Evolutionary conservation across 257 asterid genomes (phyloP).

Genomic region (Paraleonurus japonicus): DNA sequence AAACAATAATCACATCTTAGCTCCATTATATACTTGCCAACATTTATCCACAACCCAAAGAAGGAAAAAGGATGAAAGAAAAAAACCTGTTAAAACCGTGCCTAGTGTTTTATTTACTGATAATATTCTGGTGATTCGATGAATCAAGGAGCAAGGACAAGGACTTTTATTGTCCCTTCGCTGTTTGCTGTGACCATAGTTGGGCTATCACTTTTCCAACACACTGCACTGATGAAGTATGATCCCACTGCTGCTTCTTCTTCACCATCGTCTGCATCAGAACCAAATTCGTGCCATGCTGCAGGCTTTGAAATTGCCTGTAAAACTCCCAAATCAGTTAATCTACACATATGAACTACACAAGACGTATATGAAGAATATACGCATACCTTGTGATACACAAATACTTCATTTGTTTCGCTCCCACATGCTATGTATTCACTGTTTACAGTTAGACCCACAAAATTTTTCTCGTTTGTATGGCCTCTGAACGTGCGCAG

Average conservation of each 20-base stretch:
- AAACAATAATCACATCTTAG: constrained; percentile 9
- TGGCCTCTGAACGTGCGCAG: constrained; percentile 78
- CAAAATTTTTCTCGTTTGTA: constrained; percentile 77
- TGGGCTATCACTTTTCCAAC: constrained; percentile 88
- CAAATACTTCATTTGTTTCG: constrained; percentile 81
- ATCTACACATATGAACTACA: not conserved
- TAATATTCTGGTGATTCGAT: not conserved
- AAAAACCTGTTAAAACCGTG: not conserved
- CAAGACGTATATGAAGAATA: not conserved
- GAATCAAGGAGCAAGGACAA: constrained; percentile 64
- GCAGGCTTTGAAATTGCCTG: constrained; percentile 86
- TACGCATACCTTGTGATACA: constrained; percentile 68
- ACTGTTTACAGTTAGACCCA: constrained; percentile 67
- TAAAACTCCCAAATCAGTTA: not conserved
- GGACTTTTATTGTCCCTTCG: constrained; percentile 81
- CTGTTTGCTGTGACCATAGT: constrained; percentile 79
- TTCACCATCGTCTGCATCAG: constrained; percentile 48
- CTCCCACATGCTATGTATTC: constrained; percentile 92
- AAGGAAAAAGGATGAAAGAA: not conserved
- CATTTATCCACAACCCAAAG: not conserved
- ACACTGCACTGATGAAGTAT: constrained; percentile 81
- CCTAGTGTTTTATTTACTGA: not conserved
- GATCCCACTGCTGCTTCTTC: constrained; percentile 46
- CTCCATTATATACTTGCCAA: not conserved
- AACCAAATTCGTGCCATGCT: constrained; percentile 62